These are phyloP conservation scores for Cyberlindnera mississippiensis DNA, from an alignment of 805 yeast species.

Conservation along the genomic window DNA sequence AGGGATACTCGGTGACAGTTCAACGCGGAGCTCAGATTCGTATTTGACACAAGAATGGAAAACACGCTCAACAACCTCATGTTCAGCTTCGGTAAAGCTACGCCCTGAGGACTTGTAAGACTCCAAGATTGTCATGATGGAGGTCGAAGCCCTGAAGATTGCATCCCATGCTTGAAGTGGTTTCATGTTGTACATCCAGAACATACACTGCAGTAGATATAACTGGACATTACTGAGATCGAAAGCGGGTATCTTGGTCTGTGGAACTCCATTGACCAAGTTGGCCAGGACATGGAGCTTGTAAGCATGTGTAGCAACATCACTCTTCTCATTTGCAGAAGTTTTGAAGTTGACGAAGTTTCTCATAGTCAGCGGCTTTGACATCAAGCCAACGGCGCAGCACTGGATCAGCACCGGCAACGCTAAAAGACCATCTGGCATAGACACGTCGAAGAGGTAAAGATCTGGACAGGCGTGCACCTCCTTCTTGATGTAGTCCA, in stretches of 20 bases:
- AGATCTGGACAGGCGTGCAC: neutral
- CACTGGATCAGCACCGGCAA: slow-evolving; percentile 15
- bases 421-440: slow-evolving; percentile 13
- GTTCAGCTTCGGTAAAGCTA: slow-evolving; percentile 19
- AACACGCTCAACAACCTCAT: slow-evolving; percentile 18
- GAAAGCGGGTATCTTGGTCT: slow-evolving; percentile 13
- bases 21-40: slow-evolving; percentile 26
- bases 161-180: slow-evolving; percentile 24
- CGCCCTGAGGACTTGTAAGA: slow-evolving; percentile 17
- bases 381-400: slow-evolving; percentile 16
- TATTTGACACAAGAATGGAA: slow-evolving; percentile 25
- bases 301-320: slow-evolving; percentile 8
- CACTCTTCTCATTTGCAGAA: slow-evolving; percentile 14
- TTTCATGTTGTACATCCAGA: slow-evolving; percentile 24
- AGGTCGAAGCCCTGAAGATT: slow-evolving; percentile 20
- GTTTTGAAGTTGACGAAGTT: slow-evolving; percentile 10
- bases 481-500: slow-evolving; percentile 7
- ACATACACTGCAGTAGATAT: slow-evolving; percentile 17
- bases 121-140: slow-evolving; percentile 21
- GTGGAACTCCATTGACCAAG: slow-evolving; percentile 12
- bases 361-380: slow-evolving; percentile 20
- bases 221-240: slow-evolving; percentile 18
- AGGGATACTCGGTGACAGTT: slow-evolving; percentile 25
- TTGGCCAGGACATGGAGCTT: slow-evolving; percentile 13
- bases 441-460: slow-evolving; percentile 8